Base-by-base conservation (phyloP, 306 rosid species). In the Cucurbita moschata region DNA sequence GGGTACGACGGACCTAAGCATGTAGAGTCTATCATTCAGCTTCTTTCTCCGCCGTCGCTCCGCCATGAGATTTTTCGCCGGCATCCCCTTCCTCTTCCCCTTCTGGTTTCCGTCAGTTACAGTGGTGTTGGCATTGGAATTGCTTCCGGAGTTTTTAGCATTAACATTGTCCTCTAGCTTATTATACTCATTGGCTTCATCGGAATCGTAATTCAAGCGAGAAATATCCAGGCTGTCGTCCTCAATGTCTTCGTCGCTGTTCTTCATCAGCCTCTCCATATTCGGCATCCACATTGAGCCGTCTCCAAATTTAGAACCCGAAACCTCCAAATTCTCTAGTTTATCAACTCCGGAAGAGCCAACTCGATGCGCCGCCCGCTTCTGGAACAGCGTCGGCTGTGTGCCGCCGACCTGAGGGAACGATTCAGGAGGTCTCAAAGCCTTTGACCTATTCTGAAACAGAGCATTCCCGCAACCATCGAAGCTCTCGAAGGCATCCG, bases 1-100 rank as follows among this genome's bases (percentile, higher is more conserved):
- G 2, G 99, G 99, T 61, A 95, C 99, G 62, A 95, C 96, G 47
- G 99, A 95, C 84, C 99, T 85, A 61, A 95, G 96, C 96, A 95
- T 89, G 79, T 95, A 95, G 76, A 95, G 85, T 80, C 99, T 83
- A 78, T 95, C 99, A 79, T 95, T 95, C 46, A 95, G 96, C 76
- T 91, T 95, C 96, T 95, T 91, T 82, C 99, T 76, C 7, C 99
- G 91, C 52, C 99, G 89, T 80, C 99, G 86, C 88, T 95, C 99
- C 0, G 99, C 99, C 99, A 94, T 94, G 69, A 94, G 88, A 83
- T 94, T 94, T 72, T 94, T 94, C 0, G 99, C 96, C 0, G 99
- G 99, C 19, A 88, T 10, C 18, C 96, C 96, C 40, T 95, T 95
- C 86, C 88, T 95, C 96, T 95, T 95, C 78, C 96, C 96, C 86